Evolutionary conservation across 2,329 filamentous ascomycete genomes (phyloP), one percentile per base, ranked within the genome.

Genomic region (Sordariomycetes sp.): DNA sequence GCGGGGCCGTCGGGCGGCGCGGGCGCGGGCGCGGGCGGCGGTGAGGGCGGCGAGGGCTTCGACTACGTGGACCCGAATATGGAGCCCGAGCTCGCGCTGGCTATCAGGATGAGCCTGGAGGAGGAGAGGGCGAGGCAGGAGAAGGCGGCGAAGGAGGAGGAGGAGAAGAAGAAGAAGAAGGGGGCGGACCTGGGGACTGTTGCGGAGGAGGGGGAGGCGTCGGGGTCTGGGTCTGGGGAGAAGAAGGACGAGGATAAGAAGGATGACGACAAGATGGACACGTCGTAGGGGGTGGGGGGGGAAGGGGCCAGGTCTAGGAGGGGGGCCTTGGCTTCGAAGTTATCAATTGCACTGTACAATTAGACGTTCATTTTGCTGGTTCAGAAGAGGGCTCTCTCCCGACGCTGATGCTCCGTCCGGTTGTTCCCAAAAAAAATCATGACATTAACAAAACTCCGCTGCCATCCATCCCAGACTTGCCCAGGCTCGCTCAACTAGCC

Each of bases 101-200:
- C 94, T 56, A 76, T 99, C 68, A 85, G 94, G 62, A 96, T 99
- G 90, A 95, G 89, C 72, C 90, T 95, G 81, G 94, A 99, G 70
- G 94, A 99, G 69, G 94, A 99, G 73, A 95, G 95, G 76, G 91
- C 91, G 60, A 79, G 94, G 65, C 86, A 95, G 72, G 91, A 96
- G 70, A 90, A 90, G 73, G 84, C 87, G 66, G 59, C 60, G n/a
- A 55, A 56, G 52, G 86, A 89, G 64, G 86, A 89, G 63, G 80
- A 32, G 51, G 80, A 87, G 57, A 82, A n/a, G n/a, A n/a, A 84
- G 63, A 80, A 82, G 51, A 80, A 87, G 57, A 82, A 83, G 63
- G 92, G 91, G 75, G 82, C 82, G 51, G 82, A 84, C 52, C 76
- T 97, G 63, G 90, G 90, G 66, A 84, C 84, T 53, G 90, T 97